Base-by-base conservation (phyloP, 2,329 filamentous ascomycete species). In the Aplosporella prunicola region DNA sequence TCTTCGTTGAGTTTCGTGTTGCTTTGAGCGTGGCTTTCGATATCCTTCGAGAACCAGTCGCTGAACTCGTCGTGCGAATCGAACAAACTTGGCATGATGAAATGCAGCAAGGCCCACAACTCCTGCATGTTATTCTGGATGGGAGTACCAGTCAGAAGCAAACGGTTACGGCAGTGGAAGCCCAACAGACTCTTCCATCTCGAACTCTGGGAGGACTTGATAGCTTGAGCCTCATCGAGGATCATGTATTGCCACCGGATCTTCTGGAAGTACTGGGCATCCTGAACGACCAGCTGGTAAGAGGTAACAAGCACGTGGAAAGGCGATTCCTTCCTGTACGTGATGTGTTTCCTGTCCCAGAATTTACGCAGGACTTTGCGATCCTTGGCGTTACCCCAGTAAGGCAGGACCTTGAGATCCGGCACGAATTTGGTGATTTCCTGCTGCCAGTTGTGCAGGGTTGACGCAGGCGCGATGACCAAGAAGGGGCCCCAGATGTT, bases 91-190 rank as follows among this genome's bases (percentile, higher is more conserved):
- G 91, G 91, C 91, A 98, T 96, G 66, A 96, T 96, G 67, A 98
- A 98, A 71, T 98, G 91, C 14, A 98, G 72, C 47, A 98, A 65
- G 20, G 91, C 91, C 91, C 91, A 98, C 42, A 98, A 65, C 63
- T 98, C 89, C 62, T 96, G 91, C 91, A 98, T 98, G 71, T 96
- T 98, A 68, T 98, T 98, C 62, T 98, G 91, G 47, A 98, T 96
- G 3, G 91, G 91, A 0, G 91, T 98, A 65, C 91, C 91, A 0
- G 91, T 98, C 14, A 98, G 74, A 29, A 98, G 68, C 31, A 98
- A 74, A 48, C 91, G 78, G 62, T 96, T 98, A 43, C 91, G 82
- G 64, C 89, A 96, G 58, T 93, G 84, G 71, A 96, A 96, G 34
- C 82, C 82, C 31, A 98, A 71, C 46, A 98, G 63, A 47, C 82